Evolutionary conservation across 2,329 filamentous ascomycete genomes (phyloP).

Genomic region (Tolypocladium tropicale): DNA sequence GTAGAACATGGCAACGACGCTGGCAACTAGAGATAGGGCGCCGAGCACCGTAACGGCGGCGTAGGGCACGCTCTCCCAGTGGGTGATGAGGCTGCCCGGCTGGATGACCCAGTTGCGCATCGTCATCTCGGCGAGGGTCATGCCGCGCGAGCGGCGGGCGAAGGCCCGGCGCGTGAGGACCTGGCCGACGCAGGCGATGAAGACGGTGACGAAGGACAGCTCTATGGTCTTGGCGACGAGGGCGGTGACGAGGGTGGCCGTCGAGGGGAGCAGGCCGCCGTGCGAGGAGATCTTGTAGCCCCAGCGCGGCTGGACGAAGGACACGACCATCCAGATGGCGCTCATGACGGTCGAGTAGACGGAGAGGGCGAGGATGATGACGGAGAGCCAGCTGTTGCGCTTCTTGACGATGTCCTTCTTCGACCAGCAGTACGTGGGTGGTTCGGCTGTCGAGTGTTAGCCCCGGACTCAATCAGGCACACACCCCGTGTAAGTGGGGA

Average conservation of each 20-base stretch:
- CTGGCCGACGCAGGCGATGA: conserved; percentile 66
- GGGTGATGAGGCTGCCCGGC: conserved; percentile 62
- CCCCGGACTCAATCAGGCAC: no score
- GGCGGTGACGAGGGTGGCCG: conserved; percentile 57
- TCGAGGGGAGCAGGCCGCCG: conserved; percentile 46
- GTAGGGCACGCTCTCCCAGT: conserved; percentile 54
- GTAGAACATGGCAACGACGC: conserved; percentile 60
- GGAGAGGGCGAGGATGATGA: conserved; percentile 36
- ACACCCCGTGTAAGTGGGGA: no score
- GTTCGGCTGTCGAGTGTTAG: conserved; percentile 7
- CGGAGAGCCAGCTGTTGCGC: conserved; percentile 36
- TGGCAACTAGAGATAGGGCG: conserved; percentile 50
- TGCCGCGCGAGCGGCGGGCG: conserved; percentile 46
- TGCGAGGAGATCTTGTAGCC: conserved; percentile 44
- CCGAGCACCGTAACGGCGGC: conserved; percentile 56
- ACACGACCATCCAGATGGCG: conserved; percentile 55
- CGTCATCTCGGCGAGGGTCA: conserved; percentile 66
- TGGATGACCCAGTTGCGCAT: conserved; percentile 69
- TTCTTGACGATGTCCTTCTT: conserved; percentile 18
- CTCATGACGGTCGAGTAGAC: conserved; percentile 55
- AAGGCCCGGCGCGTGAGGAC: conserved; percentile 61
- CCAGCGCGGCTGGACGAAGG: conserved; percentile 52
- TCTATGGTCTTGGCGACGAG: conserved; percentile 69
- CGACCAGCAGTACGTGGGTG: conserved; percentile 23
- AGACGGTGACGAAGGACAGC: conserved; percentile 66